Conservation (phyloP, 2,329 filamentous ascomycete species). For the Stachybotrys echinatus region DNA sequence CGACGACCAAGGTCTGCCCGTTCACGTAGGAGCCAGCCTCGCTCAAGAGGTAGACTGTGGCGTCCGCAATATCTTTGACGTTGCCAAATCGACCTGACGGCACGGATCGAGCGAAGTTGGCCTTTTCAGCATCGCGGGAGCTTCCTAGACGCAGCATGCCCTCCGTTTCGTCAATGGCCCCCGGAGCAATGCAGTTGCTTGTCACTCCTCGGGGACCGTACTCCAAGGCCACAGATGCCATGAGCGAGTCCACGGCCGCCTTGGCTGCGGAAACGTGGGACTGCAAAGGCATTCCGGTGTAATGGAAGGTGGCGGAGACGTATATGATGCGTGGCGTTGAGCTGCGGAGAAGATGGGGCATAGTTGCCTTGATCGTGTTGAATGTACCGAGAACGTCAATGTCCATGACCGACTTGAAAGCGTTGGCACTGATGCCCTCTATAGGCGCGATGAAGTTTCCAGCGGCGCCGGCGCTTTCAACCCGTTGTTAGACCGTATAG, state of each 20-base stretch:
- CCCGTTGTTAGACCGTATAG: not conserved
- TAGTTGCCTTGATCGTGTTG: slow-evolving; percentile 88
- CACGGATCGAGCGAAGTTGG: slow-evolving; percentile 39
- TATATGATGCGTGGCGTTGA: slow-evolving; percentile 78
- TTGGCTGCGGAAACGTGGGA: slow-evolving; percentile 90
- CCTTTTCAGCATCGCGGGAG: slow-evolving; percentile 22
- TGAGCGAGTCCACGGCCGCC: slow-evolving; percentile 81
- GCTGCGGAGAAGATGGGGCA: slow-evolving; percentile 77
- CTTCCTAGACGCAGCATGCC: slow-evolving; percentile 61
- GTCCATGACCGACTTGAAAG: slow-evolving; percentile 92
- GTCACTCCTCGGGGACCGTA: slow-evolving; percentile 84
- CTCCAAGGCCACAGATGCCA: slow-evolving; percentile 75
- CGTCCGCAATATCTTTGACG: slow-evolving; percentile 85
- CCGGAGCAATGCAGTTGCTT: slow-evolving; percentile 84
- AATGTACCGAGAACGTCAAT: slow-evolving; percentile 93
- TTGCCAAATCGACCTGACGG: slow-evolving; percentile 74
- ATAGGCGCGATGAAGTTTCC: slow-evolving; percentile 93
- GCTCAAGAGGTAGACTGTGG: slow-evolving; percentile 83
- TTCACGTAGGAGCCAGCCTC: slow-evolving; percentile 84
- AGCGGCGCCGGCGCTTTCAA: slow-evolving; percentile 74
- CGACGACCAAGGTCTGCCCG: slow-evolving; percentile 73
- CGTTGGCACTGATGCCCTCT: slow-evolving; percentile 75
- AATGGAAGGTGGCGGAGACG: slow-evolving; percentile 87
- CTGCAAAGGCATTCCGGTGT: slow-evolving; percentile 79
- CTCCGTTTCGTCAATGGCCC: slow-evolving; percentile 81